phyloP scores from a whole-genome alignment of 2,329 filamentous ascomycete genomes.

The Phialemoniopsis sp. region DNA sequence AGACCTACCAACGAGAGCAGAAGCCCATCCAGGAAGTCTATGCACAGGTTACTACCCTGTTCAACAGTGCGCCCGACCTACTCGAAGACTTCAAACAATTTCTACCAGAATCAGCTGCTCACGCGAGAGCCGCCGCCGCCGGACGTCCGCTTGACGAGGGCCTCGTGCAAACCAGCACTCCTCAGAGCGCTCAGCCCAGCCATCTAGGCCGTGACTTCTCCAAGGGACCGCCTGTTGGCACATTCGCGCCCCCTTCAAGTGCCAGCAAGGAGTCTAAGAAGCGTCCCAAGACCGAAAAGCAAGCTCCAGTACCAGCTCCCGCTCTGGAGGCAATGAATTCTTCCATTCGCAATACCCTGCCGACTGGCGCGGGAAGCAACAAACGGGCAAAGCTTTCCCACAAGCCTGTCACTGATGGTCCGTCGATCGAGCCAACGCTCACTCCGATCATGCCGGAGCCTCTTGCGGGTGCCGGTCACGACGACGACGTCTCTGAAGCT shows the following conservation, averaged over 20 bases:
- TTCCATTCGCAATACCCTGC: conserved; percentile 25
- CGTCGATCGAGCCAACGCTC: conserved; percentile 76
- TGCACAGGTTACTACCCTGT: conserved; percentile 89
- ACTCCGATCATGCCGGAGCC: conserved; percentile 87
- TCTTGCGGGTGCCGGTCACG: conserved; percentile 68
- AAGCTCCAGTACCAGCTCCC: conserved; percentile 13
- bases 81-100: conserved; percentile 99
- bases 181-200: conserved; percentile 51
- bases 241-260: conserved; percentile 80
- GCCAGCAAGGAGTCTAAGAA: conserved; percentile 91
- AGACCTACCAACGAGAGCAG: conserved; percentile 96
- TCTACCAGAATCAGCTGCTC: conserved; percentile 76
- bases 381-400: conserved; percentile 76
- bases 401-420: conserved; percentile 56
- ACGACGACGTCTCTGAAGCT: conserved; percentile 78
- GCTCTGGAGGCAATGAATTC: no score
- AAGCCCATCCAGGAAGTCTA: conserved; percentile 99
- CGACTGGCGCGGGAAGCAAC: conserved; percentile 25
- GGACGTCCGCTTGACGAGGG: conserved; percentile 65
- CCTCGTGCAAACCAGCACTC: conserved; percentile 38
- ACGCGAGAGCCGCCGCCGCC: conserved; percentile 51
- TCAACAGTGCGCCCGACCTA: conserved; percentile 88
- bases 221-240: conserved; percentile 90
- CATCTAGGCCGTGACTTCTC: conserved; percentile 52
- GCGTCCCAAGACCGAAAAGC: conserved; percentile 61